Evolutionary conservation across 148 eudicot genomes (phyloP).

Genomic region (Arctostaphylos glauca): DNA sequence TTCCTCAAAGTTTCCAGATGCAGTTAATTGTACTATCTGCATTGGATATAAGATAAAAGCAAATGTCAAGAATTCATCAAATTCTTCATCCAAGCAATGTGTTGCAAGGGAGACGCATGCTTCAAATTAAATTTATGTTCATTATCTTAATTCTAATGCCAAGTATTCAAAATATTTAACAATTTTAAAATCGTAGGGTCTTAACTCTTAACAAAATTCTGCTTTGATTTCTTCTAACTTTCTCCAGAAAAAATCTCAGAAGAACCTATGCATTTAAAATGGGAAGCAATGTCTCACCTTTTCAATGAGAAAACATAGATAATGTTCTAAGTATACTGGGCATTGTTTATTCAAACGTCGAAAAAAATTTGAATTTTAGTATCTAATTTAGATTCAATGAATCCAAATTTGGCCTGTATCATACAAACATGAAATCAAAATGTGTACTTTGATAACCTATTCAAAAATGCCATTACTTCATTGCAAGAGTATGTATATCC

Average conservation of each 20-base stretch:
- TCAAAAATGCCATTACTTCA: not conserved
- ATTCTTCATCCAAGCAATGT: not conserved
- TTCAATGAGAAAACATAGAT: not conserved
- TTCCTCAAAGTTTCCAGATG: constrained; percentile 97
- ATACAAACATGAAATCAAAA: not conserved
- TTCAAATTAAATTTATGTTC: not conserved
- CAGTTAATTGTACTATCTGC: constrained; percentile 98
- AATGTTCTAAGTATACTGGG: not conserved
- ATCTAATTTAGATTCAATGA: not conserved
- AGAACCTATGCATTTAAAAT: not conserved
- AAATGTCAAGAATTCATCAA: not conserved
- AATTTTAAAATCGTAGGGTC: not conserved
- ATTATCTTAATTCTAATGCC: not conserved
- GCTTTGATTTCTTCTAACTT: not conserved
- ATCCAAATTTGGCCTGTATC: not conserved
- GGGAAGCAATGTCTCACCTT: not conserved
- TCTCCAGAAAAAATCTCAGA: not conserved
- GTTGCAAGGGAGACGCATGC: not conserved
- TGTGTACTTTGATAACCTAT: not conserved
- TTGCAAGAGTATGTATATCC: not conserved
- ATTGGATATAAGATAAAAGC: constrained; percentile 5
- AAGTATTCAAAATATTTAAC: not conserved
- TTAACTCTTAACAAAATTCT: not conserved
- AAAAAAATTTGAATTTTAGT: not conserved
- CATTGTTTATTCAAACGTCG: not conserved